phyloP scores from a whole-genome alignment of 2,329 filamentous ascomycete species.

The Sordariomycetes sp. region DNA sequence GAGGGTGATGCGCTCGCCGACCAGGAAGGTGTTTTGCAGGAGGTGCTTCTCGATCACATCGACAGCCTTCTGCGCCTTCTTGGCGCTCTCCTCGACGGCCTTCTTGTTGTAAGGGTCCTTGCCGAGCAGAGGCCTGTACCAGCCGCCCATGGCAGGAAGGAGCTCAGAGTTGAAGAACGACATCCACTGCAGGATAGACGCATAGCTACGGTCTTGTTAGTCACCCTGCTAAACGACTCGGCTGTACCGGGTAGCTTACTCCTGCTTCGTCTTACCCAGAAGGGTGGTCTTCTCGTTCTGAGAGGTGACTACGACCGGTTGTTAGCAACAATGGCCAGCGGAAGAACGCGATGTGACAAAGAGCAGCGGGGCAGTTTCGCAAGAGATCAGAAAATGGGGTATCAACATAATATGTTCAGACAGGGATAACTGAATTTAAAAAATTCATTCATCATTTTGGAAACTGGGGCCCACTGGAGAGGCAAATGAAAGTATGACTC shows the following conservation, averaged over 20 bases:
- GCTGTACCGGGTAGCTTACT: conserved; percentile 43
- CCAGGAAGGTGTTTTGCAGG: conserved; percentile 87
- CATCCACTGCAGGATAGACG: conserved; percentile 96
- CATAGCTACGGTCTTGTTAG: conserved; percentile 49
- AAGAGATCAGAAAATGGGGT: conserved; percentile 56
- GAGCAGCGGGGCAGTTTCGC: conserved; percentile 13
- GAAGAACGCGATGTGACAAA: conserved; percentile 11
- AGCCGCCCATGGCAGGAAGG: conserved; percentile 60
- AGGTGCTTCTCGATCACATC: conserved; percentile 78
- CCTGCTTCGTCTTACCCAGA: conserved; percentile 99
- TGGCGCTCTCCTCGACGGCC: conserved; percentile 70
- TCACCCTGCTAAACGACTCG: not conserved
- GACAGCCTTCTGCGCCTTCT: conserved; percentile 57
- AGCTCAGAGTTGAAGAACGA: conserved; percentile 91
- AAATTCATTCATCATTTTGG: conserved; percentile 62
- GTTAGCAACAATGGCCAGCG: conserved; percentile 17
- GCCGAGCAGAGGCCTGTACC: conserved; percentile 82
- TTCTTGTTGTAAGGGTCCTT: conserved; percentile 94
- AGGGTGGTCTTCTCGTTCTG: conserved; percentile 99
- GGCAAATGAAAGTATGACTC: conserved; percentile 7
- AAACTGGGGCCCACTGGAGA: not conserved
- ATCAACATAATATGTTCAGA: conserved; percentile 89
- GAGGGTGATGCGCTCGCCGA: conserved; percentile 93
- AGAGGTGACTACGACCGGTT: conserved; percentile 63
- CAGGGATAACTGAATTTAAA: conserved; percentile 97